Evolutionary conservation across 805 yeast genomes (phyloP), one percentile per base, ranked within the genome.

Genomic region (Spathaspora passalidarum): DNA sequence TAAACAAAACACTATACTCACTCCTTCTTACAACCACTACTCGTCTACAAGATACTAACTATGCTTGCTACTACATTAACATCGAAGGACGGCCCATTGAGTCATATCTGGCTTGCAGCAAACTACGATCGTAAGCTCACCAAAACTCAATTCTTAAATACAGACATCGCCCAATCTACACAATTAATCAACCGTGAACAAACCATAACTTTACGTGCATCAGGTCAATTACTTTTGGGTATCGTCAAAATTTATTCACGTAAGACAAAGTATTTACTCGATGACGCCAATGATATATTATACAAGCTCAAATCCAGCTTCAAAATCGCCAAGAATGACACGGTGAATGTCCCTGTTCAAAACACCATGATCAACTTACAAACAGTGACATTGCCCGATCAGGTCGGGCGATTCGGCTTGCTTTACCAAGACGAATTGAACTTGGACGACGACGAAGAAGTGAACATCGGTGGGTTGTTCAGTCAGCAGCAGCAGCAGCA

Each of bases 81-180:
- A 17, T 73, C 87, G 2, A 82, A 80, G 49, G 83, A 83, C 59
- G 95, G 96, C 2, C 96, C 96, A 1, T 70, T 90, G 49, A 96
- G 95, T 2, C 87, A 84, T 52, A 90, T 89, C 7, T 90, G 97
- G 97, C 73, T 90, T 40, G 97, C 97, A 8, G 92, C 96, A 17
- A 90, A 88, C 60, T 76, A 90, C 65, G 96, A 90, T 55, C 80
- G 81, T 56, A 84, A 83, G 53, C 76, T 88, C 26, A 76, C 90
- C 37, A 84, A 85, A 55, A 80, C 79, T 44, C 92, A 87, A 59
- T 72, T 84, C 38, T 69, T 88, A 41, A 82, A 79, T 55, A 84
- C 96, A 11, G 79, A 86, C 55, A 82, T 91, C 47, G 60, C 78
- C 11, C 77, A 81, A 49, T 84, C 75, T 1, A 65, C 76, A 7